Evolutionary conservation across 768 basidiomycete genomes (phyloP), one percentile per base, ranked within the genome.

Genomic region (Flagelloscypha sp.): DNA sequence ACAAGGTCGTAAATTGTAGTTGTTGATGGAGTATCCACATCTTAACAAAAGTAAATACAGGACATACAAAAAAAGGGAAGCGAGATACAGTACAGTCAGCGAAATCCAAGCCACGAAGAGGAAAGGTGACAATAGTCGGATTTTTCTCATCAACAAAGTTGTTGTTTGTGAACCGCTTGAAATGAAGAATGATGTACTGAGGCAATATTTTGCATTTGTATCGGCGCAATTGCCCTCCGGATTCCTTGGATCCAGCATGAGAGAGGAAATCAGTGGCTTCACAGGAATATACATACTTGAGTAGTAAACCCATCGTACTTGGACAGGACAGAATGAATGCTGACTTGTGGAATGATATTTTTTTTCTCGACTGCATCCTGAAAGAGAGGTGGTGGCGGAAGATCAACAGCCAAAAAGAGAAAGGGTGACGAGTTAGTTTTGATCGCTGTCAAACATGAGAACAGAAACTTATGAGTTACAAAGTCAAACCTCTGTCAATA

Each of bases 281-380:
- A 32, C 47, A 40, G 27, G 34, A 49, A 45, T 50, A 52, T 38
- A 34, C 43, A 34, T 49, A 84, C 89, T 68, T 93, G 89, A 11
- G 92, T 85, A 3, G 84, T 86, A 46, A 63, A 66, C 10, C 95
- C 95, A 57, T 98, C 89, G 58, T 92, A 99, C 59, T 99, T 99
- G 13, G 84, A 73, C 16, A 98, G 69, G 19, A 98, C 81, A 8
- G 81, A 79, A 40, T 90, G 78, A 38, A 99, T 79, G 30, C 83
- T 84, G 42, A 95, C 88, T 70, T 99, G 95, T 21, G 95, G 95
- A 45, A 98, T 95, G 55, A 99, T 98, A 56, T 98, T 97, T 64
- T 95, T 95, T n/a, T n/a, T n/a, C 65, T 95, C 92, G 30, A 94
- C 74, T 4, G 85, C 63, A 53, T 97, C 93, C 60, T 97, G 94